Percentiles rank a stretch among this genome's conserved stretches.
Evolutionary conservation across 2,329 filamentous ascomycete genomes (phyloP).

Genomic region (Calonectria pauciramosa): DNA sequence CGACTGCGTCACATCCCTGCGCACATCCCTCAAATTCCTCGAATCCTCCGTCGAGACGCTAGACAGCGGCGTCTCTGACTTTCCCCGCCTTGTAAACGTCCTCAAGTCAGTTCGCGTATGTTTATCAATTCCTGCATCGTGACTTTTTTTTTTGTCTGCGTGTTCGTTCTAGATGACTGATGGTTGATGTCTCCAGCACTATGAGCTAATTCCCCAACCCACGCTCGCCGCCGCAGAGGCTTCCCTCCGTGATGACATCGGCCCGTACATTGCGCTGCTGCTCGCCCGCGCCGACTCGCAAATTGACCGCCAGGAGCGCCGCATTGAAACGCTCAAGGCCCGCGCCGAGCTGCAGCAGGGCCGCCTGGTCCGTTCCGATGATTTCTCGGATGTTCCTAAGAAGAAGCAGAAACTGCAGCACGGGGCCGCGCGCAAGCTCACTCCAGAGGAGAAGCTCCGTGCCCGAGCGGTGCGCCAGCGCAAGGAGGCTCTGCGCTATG

Average conservation of each 20-base stretch:
- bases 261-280: constrained; percentile 85
- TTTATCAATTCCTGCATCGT: constrained; percentile 22
- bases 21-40: constrained; percentile 71
- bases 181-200: constrained; percentile 74
- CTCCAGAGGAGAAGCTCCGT: constrained; percentile 64
- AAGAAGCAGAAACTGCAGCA: constrained; percentile 37
- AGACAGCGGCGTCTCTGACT: constrained; percentile 68
- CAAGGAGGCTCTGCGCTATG: constrained; percentile 88
- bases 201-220: constrained; percentile 90
- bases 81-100: constrained; percentile 67
- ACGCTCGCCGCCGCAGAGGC: constrained; percentile 86
- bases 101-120: constrained; percentile 71
- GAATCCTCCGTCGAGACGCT: constrained; percentile 72
- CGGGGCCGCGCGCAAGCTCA: constrained; percentile 58
- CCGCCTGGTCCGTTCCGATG: constrained; percentile 56
- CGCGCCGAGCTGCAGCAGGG: constrained; percentile 88
- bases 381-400: constrained; percentile 30
- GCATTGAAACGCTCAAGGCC: constrained; percentile 86
- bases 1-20: constrained; percentile 72
- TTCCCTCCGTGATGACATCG: constrained; percentile 88
- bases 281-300: constrained; percentile 87
- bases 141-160: not conserved
- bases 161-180: not conserved
- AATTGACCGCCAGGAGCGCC: constrained; percentile 84
- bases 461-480: constrained; percentile 79